phyloP scores from a whole-genome alignment of 768 basidiomycete species.

The Cyclocybe aegerita region DNA sequence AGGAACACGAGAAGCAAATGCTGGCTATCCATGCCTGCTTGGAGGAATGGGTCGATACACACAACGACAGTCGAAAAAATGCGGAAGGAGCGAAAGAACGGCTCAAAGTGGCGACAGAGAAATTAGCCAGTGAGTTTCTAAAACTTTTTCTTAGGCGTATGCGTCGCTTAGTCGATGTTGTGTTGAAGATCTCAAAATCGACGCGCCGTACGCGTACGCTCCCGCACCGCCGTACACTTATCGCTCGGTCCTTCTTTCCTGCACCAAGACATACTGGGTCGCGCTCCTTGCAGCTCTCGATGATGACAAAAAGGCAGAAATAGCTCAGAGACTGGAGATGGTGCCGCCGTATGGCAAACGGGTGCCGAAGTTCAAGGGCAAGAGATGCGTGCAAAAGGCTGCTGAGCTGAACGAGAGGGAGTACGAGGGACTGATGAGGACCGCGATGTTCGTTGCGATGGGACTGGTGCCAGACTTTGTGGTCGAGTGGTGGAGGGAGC shows the following conservation, averaged over 20 bases:
- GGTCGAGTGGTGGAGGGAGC: slow-evolving; percentile 20
- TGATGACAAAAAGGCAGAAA: slow-evolving; percentile 16
- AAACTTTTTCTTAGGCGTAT: not conserved
- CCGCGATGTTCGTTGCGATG: slow-evolving; percentile 14
- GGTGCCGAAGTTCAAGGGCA: slow-evolving; percentile 17
- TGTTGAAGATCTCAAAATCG: slow-evolving; percentile 14
- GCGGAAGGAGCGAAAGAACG: slow-evolving; percentile 8
- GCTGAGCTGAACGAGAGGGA: slow-evolving; percentile 19
- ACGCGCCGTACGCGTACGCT: slow-evolving; percentile 16
- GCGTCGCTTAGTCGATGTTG: not conserved
- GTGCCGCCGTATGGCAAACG: slow-evolving; percentile 18
- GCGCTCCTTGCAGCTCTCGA: slow-evolving; percentile 16
- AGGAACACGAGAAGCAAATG: slow-evolving; percentile 15
- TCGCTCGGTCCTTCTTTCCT: slow-evolving; percentile 18
- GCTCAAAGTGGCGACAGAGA: slow-evolving; percentile 13
- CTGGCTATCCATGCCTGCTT: slow-evolving; percentile 17
- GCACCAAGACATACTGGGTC: slow-evolving; percentile 22
- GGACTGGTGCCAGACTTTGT: slow-evolving; percentile 18
- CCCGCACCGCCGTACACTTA: slow-evolving; percentile 19
- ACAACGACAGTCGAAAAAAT: slow-evolving; percentile 12
- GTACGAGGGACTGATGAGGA: slow-evolving; percentile 26
- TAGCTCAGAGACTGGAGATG: slow-evolving; percentile 14
- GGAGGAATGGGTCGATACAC: slow-evolving; percentile 13
- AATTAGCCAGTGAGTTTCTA: slow-evolving; percentile 11
- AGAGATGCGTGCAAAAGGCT: slow-evolving; percentile 18